phyloP scores from a whole-genome alignment of 805 yeast genomes.

The Nakazawaea wyomingensis region DNA sequence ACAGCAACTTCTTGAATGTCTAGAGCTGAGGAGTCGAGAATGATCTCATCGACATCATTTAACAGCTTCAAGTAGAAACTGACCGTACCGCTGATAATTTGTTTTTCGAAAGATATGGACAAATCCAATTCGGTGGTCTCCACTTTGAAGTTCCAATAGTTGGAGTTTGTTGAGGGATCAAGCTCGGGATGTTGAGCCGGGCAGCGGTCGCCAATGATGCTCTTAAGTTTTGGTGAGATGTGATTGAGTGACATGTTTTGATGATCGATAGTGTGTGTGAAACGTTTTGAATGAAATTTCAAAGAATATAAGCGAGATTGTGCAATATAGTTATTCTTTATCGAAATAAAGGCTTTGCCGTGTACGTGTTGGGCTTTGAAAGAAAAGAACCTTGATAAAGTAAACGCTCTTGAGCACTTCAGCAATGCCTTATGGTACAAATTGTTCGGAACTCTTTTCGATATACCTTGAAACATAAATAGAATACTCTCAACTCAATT shows the following conservation, averaged over 20 bases:
- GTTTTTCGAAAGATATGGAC: constrained; percentile 48
- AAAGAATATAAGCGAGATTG: not conserved
- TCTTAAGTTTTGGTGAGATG: constrained; percentile 10
- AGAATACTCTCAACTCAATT: not conserved
- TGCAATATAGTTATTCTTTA: not conserved
- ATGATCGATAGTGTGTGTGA: not conserved
- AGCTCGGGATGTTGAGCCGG: constrained; percentile 44
- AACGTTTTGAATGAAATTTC: not conserved
- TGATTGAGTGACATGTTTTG: constrained; percentile 9
- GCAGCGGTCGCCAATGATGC: constrained; percentile 24
- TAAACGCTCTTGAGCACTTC: not conserved
- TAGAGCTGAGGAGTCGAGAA: constrained; percentile 67
- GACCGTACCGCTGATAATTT: constrained; percentile 52
- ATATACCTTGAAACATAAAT: not conserved
- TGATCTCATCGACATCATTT: constrained; percentile 30
- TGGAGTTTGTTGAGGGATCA: constrained; percentile 79
- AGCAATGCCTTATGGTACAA: not conserved
- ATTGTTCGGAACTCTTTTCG: not conserved
- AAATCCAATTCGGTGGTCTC: constrained; percentile 47
- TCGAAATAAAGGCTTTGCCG: not conserved
- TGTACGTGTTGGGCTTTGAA: not conserved
- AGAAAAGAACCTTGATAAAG: not conserved
- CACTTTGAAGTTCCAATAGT: constrained; percentile 51
- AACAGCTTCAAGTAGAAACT: constrained; percentile 35
- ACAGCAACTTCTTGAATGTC: constrained; percentile 39